A percentile compares a stretch with the other conserved stretches of the same genome.
Conservation (phyloP, 176 grass and related monocot species). For the Elymus sibiricus region DNA sequence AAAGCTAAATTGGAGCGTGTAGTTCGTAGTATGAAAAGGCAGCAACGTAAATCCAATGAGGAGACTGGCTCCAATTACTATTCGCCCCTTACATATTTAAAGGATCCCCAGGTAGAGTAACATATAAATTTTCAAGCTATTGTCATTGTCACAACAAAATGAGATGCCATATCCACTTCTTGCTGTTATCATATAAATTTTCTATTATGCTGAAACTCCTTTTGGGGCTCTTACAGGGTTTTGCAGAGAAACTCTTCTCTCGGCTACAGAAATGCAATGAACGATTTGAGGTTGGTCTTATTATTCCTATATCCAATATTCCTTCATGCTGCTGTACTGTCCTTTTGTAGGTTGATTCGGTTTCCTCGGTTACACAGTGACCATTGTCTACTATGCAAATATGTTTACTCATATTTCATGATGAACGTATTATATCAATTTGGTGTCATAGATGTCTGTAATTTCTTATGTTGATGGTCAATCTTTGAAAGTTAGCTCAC, state of each 20-base stretch:
- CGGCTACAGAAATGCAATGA: conserved; percentile 87
- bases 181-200: background rate
- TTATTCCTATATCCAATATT: background rate
- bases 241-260: conserved; percentile 91
- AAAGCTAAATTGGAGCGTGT: conserved; percentile 90
- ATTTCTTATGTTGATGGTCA: background rate
- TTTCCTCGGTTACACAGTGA: background rate
- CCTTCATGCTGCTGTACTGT: background rate
- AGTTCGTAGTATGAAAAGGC: conserved; percentile 92
- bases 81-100: conserved; percentile 81
- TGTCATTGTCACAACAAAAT: background rate
- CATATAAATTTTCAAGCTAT: background rate
- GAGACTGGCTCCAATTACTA: conserved; percentile 69
- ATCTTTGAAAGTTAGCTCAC: background rate
- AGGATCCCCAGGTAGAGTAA: conserved; percentile 77
- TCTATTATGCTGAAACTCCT: conserved; percentile 10
- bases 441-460: background rate
- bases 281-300: conserved; percentile 73
- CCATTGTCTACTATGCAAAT: background rate
- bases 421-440: background rate
- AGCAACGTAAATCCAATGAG: conserved; percentile 65
- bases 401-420: background rate
- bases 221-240: conserved; percentile 53
- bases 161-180: background rate
- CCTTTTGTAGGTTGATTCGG: background rate